A percentile compares a stretch with the other conserved stretches of the same genome.
These are phyloP conservation scores for Omphalotus olearius DNA, from an alignment of 1,284 basidiomycete species.

Conservation along the genomic window DNA sequence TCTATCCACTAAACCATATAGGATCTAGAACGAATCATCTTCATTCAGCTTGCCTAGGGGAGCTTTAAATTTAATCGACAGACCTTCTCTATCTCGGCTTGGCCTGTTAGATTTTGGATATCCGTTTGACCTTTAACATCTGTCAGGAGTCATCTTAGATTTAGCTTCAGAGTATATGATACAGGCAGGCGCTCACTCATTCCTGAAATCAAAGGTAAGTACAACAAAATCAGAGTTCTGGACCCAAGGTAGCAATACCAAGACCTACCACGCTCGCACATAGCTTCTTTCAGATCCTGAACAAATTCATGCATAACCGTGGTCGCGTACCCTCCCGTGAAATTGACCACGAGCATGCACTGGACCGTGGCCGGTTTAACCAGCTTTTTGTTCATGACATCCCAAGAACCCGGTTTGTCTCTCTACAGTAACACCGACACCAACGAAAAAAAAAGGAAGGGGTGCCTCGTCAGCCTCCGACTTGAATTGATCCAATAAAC, in stretches of 20 bases:
- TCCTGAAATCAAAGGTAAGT: not conserved
- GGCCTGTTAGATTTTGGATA: not conserved
- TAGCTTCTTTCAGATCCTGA: slow-evolving; percentile 19
- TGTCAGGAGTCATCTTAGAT: not conserved
- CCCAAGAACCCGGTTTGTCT: slow-evolving; percentile 27
- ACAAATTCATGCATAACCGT: slow-evolving; percentile 20
- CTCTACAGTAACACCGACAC: slow-evolving; percentile 14
- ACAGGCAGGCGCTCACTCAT: not conserved
- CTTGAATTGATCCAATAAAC: not conserved
- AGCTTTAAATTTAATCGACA: too few species aligned
- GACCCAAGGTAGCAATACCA: slow-evolving; percentile 12
- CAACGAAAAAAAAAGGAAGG: too few species aligned
- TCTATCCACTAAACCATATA: not conserved
- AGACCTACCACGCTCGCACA: slow-evolving; percentile 25
- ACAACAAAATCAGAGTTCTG: not conserved
- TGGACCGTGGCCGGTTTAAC: slow-evolving; percentile 22
- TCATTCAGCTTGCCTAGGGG: not conserved
- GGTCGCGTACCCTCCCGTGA: slow-evolving; percentile 17
- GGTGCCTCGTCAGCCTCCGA: not conserved
- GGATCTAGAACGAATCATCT: not conserved
- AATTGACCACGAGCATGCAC: slow-evolving; percentile 29
- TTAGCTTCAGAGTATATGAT: not conserved
- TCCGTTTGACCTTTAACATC: not conserved
- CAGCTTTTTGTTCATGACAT: slow-evolving; percentile 30
- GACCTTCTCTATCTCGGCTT: not conserved